Base-by-base conservation (phyloP, 805 yeast species). In the Hanseniaspora meyeri region DNA sequence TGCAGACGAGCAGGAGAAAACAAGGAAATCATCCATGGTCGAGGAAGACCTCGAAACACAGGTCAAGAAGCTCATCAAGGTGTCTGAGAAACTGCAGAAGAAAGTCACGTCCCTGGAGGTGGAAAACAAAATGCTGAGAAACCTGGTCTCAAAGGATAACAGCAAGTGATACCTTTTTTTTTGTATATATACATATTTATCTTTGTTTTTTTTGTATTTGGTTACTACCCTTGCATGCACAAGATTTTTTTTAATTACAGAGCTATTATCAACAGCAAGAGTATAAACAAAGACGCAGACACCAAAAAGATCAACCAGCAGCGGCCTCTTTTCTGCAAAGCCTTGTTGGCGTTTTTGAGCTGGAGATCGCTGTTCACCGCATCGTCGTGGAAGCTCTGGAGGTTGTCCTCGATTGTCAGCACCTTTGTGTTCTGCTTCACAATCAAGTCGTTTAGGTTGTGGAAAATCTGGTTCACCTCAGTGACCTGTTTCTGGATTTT, bases 41-140 rank as follows among this genome's bases (percentile, higher is more conserved):
- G 55, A 51, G 71, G 93, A 86, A 70, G 91, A 90, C 66, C 78
- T 91, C 82, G 96, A 90, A 70, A 74, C 81, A 58, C 80, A 77
- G 58, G 77, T 90, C 19, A 78, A 79, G 62, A 90, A 85, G 59
- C 74, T 91, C 62, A 81, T 80, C 62, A 90, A 85, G 36, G 70
- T 79, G 59, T 82, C 90, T 16, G 70, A 74, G 49, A 72, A 73
- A 24, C 74, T 89, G 60, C 95, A 89, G 68, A 76, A 78, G 64
- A 82, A 82, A 65, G 80, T 93, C 58, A 82, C 82, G 68, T 87
- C 91, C 57, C 72, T 91, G 61, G 95, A 90, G 70, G 87, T 88
- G 95, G 98, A 91, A 71, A 91, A 91, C 72, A 79, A 82, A 65
- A 76, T 95, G 68, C 75, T 91, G 62, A 80, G 87, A 71, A 85